Evolutionary conservation across 2,329 filamentous ascomycete species (phyloP), one percentile per base, ranked within the genome.

Genomic region (Pseudocercospora cruenta): DNA sequence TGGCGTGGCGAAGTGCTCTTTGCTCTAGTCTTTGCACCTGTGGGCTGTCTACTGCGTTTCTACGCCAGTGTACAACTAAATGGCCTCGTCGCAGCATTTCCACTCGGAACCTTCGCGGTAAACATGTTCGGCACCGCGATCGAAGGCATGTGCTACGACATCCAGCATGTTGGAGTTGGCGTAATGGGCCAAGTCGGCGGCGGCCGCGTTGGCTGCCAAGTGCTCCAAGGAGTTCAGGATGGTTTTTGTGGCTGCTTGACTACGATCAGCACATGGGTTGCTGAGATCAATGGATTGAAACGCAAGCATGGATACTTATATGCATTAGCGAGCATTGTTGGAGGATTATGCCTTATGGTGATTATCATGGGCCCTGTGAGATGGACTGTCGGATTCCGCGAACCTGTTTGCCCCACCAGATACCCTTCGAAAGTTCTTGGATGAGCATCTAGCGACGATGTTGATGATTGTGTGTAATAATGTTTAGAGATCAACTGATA

Each of bases 1-100:
- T 97, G 93, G 94, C 91, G 94, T 45, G 90, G 91, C 1, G 81
- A 89, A 55, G 90, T 87, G 0, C 81, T 92, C 0, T 94, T 97
- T 72, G 86, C 93, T 0, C 82, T 95, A 26, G 88, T 93, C 1
- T 95, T 97, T 73, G 91, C 93, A 0, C 94, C 94, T 0, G 71
- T 92, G 0, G 94, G 94, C 0, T 94, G 91, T 71, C 79, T 97
- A 0, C 75, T 85, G 0, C 87, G 94, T 3, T 96, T 91, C 80
- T 94, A 93, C 75, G 78, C 86, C 1, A 91, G 91, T 0, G 75
- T 91, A 6, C 78, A 82, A 24, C 84, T 97, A n/a, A 97, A 97
- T 73, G 81, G 85, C 0, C 82, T 87, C 21, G 71, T 88, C 0
- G 78, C 87, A 0, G 80, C 84, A 0, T 97, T 97, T 71, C 94